phyloP scores from a whole-genome alignment of 106 monocot species.

The Apostasia shenzhenica region DNA sequence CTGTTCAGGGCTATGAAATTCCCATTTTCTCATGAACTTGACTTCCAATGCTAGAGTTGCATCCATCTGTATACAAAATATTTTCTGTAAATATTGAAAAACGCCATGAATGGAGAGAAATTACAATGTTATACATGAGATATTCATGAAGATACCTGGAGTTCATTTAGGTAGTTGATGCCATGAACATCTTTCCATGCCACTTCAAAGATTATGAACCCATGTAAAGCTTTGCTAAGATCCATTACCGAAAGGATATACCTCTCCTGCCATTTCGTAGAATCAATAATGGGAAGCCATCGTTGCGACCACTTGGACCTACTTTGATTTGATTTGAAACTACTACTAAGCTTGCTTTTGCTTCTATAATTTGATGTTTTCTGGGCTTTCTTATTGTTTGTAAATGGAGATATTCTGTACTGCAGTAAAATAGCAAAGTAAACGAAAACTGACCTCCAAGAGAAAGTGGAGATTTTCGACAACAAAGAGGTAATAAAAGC shows the following conservation, averaged over 20 bases:
- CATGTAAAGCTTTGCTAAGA: slow-evolving; percentile 74
- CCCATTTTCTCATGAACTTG: slow-evolving; percentile 94
- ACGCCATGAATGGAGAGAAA: no score
- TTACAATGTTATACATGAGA: no score
- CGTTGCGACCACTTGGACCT: slow-evolving; percentile 23
- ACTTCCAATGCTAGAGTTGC: slow-evolving; percentile 86
- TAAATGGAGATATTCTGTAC: slow-evolving; percentile 96
- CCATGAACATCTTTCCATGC: slow-evolving; percentile 83
- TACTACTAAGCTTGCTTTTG: slow-evolving; percentile 25
- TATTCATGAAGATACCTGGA: slow-evolving; percentile 47
- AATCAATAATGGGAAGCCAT: slow-evolving; percentile 75
- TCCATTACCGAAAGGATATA: slow-evolving; percentile 62
- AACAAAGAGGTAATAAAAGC: neutral
- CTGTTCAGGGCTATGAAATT: slow-evolving; percentile 90
- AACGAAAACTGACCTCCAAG: neutral
- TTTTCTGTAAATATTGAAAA: no score
- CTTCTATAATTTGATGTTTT: slow-evolving; percentile 32
- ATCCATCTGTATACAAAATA: slow-evolving; percentile 48
- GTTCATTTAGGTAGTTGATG: slow-evolving; percentile 92
- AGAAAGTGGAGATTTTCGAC: neutral
- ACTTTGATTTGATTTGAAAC: slow-evolving; percentile 16
- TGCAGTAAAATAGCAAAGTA: slow-evolving; percentile 25
- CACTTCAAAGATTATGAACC: slow-evolving; percentile 95
- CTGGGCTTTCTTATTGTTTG: slow-evolving; percentile 51
- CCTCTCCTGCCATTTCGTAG: slow-evolving; percentile 46